phyloP scores from a whole-genome alignment of 257 asterid genomes.

The Avicennia marina region DNA sequence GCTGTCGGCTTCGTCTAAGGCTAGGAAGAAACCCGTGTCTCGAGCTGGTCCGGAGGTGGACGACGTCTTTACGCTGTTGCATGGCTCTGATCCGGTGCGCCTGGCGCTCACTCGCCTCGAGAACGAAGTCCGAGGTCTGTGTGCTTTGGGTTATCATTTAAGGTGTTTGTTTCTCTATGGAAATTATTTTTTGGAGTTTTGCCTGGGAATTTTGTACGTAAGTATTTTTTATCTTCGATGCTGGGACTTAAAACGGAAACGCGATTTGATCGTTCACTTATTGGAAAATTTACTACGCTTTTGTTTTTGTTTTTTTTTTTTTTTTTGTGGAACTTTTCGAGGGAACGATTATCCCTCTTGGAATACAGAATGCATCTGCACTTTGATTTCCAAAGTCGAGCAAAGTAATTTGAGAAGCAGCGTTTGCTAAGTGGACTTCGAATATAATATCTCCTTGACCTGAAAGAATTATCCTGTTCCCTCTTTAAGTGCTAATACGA shows the following conservation, averaged over 20 bases:
- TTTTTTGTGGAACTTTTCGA: too few relatives aligned
- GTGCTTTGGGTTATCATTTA: neutral
- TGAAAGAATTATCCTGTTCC: neutral
- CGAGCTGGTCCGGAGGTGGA: constrained; percentile 54
- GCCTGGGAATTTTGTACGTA: neutral
- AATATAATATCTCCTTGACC: neutral
- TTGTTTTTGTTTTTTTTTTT: too few relatives aligned
- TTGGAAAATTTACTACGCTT: too few relatives aligned
- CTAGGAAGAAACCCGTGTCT: constrained; percentile 40
- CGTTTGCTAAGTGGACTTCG: constrained; percentile 4
- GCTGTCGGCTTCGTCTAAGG: constrained; percentile 43
- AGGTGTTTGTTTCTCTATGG: neutral
- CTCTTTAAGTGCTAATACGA: neutral
- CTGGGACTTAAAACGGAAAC: neutral
- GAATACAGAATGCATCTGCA: constrained; percentile 5
- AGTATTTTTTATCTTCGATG: neutral
- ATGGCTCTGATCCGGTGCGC: constrained; percentile 89
- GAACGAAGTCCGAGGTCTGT: constrained; percentile 68
- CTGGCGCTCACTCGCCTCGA: constrained; percentile 87
- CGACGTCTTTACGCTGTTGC: constrained; percentile 53
- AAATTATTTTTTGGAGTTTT: constrained; percentile 4
- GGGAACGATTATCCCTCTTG: constrained; percentile 5
- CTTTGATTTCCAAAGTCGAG: constrained; percentile 3
- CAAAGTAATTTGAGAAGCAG: neutral
- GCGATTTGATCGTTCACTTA: constrained; percentile 3